phyloP scores from a whole-genome alignment of 176 grass and related monocot genomes.

The Musa itinerans region DNA sequence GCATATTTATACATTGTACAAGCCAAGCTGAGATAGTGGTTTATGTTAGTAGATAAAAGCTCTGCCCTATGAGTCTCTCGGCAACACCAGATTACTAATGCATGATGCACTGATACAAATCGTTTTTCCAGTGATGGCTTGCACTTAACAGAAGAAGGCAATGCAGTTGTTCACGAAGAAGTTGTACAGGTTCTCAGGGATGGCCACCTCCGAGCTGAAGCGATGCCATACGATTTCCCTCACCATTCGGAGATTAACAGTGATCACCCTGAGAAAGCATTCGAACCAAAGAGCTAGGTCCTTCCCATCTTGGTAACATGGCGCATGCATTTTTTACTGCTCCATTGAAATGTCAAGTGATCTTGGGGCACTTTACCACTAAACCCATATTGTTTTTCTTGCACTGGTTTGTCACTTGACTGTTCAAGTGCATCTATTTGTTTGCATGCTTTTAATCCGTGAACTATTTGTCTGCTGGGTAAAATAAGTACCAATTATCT shows the following conservation, averaged over 20 bases:
- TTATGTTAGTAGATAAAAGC: not conserved
- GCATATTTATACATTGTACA: too few species aligned
- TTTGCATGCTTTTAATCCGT: too few species aligned
- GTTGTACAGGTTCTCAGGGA: conserved; percentile 38
- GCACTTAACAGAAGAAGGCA: conserved; percentile 68
- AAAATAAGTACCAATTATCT: too few species aligned
- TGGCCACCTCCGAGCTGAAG: conserved; percentile 47
- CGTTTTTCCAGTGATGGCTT: conserved; percentile 56
- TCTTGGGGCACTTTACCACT: too few species aligned
- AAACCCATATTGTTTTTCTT: too few species aligned
- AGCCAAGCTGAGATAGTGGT: too few species aligned
- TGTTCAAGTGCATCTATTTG: too few species aligned
- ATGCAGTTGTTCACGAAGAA: conserved; percentile 55
- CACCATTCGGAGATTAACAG: conserved; percentile 63
- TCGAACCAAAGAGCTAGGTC: conserved; percentile 26
- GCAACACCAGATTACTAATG: not conserved
- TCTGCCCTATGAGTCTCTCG: not conserved
- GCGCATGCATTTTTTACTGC: not conserved
- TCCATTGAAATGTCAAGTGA: not conserved
- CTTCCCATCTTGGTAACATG: not conserved
- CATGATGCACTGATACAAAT: conserved; percentile 14
- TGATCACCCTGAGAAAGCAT: conserved; percentile 42
- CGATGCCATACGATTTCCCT: conserved; percentile 64
- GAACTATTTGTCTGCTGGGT: too few species aligned
- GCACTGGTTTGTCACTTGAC: too few species aligned